Base-by-base conservation (phyloP, 1,284 basidiomycete species). In the Hemileccinum hortonii region DNA sequence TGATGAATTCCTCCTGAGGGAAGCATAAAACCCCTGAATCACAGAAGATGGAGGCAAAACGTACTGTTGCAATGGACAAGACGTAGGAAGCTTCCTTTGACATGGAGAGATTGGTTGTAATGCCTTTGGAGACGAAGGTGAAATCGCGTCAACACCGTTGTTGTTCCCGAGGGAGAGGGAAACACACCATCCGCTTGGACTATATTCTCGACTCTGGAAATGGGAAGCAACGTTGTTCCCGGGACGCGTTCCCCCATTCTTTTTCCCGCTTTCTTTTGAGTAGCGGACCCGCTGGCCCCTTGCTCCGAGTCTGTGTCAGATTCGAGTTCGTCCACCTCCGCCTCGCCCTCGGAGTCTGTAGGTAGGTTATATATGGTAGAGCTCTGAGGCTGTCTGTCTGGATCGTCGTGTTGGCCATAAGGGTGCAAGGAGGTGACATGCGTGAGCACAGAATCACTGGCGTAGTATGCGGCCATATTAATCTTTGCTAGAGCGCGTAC, bases 41-140 rank as follows among this genome's bases (percentile, higher is more conserved):
- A 16, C n/a, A 32, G 8, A 38, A 40, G 15, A 46, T 14, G 16
- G 39, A 18, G 14, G 42, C 12, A 15, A 18, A 12, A 43, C 81
- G 47, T 65, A 89, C 87, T 36, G 87, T 84, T 48, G 88, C 87
- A 55, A 86, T 66, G 11, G 86, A 85, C 26, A 90, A 67, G 42
- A 88, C 69, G 60, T 82, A 89, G 15, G 83, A 69, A 1, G 84
- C 88, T 62, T 90, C 87, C 61, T 84, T 89, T 4, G 87, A 90
- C 68, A 88, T 75, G 29, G 80, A 75, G 47, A 85, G 69, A 50
- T 71, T 77, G 3, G 80, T 79, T 35, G 79, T 83, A 47, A 80
- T 75, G 43, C 81, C 80, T 80, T 61, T 44, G 36, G 47, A 44
- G 54, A 42, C 6, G 21, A 56, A 35, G 40, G 44, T 24, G 45